These are phyloP conservation scores for Schoenoplectus tabernaemontani DNA, from an alignment of 202 grass and related monocot genomes.

Conservation along the genomic window DNA sequence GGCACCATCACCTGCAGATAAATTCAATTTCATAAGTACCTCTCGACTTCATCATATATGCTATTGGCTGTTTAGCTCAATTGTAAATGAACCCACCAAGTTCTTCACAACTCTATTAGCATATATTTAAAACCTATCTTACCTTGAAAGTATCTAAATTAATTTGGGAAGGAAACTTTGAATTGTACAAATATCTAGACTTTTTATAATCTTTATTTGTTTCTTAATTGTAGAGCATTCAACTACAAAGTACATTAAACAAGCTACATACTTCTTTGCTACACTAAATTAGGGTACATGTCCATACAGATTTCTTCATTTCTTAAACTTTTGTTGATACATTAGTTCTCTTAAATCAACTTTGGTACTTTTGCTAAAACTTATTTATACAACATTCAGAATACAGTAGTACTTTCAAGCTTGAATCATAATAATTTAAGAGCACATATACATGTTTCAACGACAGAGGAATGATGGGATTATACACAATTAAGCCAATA, in stretches of 20 bases:
- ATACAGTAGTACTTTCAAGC: neutral
- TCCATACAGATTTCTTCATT: neutral
- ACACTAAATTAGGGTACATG: neutral
- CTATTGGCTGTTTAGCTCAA: neutral
- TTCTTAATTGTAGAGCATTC: neutral
- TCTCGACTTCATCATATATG: neutral
- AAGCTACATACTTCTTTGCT: neutral
- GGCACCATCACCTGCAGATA: constrained; percentile 7
- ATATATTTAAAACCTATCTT: neutral
- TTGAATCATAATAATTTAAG: constrained; percentile 1
- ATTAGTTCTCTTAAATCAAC: neutral
- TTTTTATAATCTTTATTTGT: neutral
- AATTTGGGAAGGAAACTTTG: neutral
- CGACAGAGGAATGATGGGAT: neutral
- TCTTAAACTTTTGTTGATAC: neutral
- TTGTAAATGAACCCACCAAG: neutral
- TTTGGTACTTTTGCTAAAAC: neutral
- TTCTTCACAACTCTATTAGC: neutral
- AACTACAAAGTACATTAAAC: neutral
- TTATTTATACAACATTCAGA: neutral
- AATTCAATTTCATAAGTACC: neutral
- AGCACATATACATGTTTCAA: neutral
- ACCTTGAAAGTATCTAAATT: neutral
- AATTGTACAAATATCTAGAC: neutral
- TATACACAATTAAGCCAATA: neutral